A percentile compares a stretch with the other conserved stretches of the same genome.
These are phyloP conservation scores for Mrakia gelida DNA, from an alignment of 768 basidiomycete genomes.

Conservation along the genomic window DNA sequence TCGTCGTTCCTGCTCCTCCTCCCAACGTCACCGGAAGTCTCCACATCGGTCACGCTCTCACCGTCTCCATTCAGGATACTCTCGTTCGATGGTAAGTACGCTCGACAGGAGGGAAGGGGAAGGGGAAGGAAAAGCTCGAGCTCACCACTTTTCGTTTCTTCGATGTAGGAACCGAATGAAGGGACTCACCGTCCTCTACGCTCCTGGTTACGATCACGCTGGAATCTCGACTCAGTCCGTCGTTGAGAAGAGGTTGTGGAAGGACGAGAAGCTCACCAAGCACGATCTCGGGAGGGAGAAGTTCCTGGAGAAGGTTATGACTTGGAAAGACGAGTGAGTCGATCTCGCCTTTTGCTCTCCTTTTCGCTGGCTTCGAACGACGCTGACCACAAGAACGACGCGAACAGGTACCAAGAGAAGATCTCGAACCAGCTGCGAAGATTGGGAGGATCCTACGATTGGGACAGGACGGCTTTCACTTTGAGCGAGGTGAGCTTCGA, in stretches of 20 bases:
- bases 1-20: slow-evolving; percentile 85
- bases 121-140: neutral
- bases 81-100: slow-evolving; percentile 76
- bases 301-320: slow-evolving; percentile 84
- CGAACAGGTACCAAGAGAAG: slow-evolving; percentile 82
- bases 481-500: slow-evolving; percentile 60
- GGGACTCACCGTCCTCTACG: slow-evolving; percentile 81
- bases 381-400: no score
- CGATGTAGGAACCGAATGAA: slow-evolving; percentile 83
- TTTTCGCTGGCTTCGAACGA: no score
- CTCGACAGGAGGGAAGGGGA: neutral
- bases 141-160: slow-evolving; percentile 4
- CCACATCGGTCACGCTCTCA: slow-evolving; percentile 92
- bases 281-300: slow-evolving; percentile 93
- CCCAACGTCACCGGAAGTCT: slow-evolving; percentile 95
- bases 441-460: slow-evolving; percentile 89
- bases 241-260: slow-evolving; percentile 87
- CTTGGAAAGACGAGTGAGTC: slow-evolving; percentile 93
- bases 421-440: slow-evolving; percentile 85
- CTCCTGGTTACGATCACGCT: slow-evolving; percentile 96
- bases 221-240: slow-evolving; percentile 98
- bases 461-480: slow-evolving; percentile 90
- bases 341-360: neutral
- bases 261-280: slow-evolving; percentile 70
- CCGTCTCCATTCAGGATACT: slow-evolving; percentile 83